These are phyloP conservation scores for Rhodofomes roseus DNA, from an alignment of 1,284 basidiomycete species.

Conservation along the genomic window DNA sequence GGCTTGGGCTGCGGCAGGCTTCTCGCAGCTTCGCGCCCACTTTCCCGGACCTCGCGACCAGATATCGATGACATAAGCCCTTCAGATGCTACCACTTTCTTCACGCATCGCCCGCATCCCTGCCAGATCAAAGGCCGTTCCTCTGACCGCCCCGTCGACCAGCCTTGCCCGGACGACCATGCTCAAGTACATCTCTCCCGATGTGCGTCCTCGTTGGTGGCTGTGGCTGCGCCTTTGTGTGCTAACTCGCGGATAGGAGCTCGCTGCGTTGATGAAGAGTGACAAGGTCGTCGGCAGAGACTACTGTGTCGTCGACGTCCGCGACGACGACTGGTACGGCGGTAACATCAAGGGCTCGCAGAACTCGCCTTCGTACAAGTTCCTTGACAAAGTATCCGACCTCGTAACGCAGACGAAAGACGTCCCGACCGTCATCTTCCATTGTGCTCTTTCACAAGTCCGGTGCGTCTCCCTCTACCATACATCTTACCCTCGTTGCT, in stretches of 20 bases:
- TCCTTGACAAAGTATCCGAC: constrained; percentile 50
- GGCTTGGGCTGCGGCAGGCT: constrained; percentile 1
- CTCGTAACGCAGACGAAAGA: constrained; percentile 60
- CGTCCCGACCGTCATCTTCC: constrained; percentile 65
- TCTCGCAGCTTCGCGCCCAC: constrained; percentile 10
- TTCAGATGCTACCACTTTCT: constrained; percentile 1
- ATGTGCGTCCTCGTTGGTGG: constrained; percentile 18
- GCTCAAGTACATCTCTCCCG: constrained; percentile 29
- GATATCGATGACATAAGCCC: constrained; percentile 11
- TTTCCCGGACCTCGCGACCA: not conserved
- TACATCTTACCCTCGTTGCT: constrained; percentile 1
- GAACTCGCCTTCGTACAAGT: constrained; percentile 59
- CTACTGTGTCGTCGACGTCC: constrained; percentile 74
- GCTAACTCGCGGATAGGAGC: constrained; percentile 44
- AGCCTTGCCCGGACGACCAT: constrained; percentile 7
- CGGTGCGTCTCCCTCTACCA: constrained; percentile 42
- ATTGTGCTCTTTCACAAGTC: constrained; percentile 71
- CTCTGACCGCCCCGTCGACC: constrained; percentile 1
- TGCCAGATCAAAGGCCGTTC: constrained; percentile 3
- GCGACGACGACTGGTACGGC: constrained; percentile 71
- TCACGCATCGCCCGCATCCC: constrained; percentile 2
- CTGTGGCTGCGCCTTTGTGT: not conserved
- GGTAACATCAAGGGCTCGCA: constrained; percentile 68
- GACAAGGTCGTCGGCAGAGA: constrained; percentile 55
- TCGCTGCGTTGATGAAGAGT: constrained; percentile 62